A percentile compares a stretch with the other conserved stretches of the same genome.
Conservation (phyloP, 139 green algal species). For the Asterochloris erici region DNA sequence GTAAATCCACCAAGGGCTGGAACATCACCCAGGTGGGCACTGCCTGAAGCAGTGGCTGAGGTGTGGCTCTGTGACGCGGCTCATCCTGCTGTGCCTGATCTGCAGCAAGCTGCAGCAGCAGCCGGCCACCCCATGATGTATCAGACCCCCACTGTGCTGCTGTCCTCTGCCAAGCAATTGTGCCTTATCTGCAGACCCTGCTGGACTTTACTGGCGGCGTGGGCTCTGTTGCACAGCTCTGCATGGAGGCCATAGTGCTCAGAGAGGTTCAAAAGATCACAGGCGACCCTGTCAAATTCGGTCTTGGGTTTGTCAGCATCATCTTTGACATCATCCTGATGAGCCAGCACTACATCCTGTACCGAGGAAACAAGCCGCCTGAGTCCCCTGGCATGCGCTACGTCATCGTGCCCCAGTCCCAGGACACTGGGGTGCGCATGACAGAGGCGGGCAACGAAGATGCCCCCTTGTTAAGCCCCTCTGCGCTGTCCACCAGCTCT, state of each 20-base stretch:
- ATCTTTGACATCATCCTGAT: constrained; percentile 65
- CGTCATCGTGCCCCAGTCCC: no score
- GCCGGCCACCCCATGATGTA: no score
- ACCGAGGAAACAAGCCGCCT: constrained; percentile 12
- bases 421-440: no score
- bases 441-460: no score
- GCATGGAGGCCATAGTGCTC: constrained; percentile 37
- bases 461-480: no score
- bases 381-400: no score
- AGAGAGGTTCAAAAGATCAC: constrained; percentile 31
- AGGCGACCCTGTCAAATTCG: constrained; percentile 63
- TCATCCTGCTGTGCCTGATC: no score
- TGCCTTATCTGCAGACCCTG: constrained; percentile 34
- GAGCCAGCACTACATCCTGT: constrained; percentile 56
- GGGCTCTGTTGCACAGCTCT: constrained; percentile 46
- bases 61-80: no score
- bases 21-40: constrained; percentile 23
- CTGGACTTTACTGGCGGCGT: constrained; percentile 59
- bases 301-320: constrained; percentile 47
- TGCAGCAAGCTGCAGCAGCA: no score
- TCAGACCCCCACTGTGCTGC: not conserved
- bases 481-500: no score
- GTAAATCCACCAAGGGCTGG: constrained; percentile 50
- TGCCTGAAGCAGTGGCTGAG: no score
- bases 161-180: constrained; percentile 16